A percentile compares a stretch with the other conserved stretches of the same genome.
These are phyloP conservation scores for Triglochin maritima DNA, from an alignment of 106 monocot genomes.

Conservation along the genomic window DNA sequence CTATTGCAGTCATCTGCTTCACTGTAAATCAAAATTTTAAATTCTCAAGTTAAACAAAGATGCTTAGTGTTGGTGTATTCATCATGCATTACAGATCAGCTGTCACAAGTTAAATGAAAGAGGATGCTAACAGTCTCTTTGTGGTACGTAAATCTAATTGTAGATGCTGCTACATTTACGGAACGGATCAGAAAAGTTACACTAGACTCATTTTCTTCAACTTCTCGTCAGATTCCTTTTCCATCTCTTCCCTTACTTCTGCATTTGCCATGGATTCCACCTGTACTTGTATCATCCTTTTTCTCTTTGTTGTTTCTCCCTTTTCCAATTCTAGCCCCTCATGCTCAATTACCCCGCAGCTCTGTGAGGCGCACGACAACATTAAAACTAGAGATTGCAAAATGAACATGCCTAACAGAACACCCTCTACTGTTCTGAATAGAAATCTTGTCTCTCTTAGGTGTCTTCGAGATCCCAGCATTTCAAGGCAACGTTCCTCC, in stretches of 20 bases:
- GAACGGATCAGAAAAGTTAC: too few relatives aligned
- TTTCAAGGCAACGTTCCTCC: constrained; percentile 21
- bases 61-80: too few relatives aligned
- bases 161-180: too few relatives aligned
- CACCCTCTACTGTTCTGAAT: constrained; percentile 20
- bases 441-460: constrained; percentile 26
- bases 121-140: too few relatives aligned
- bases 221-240: constrained; percentile 39
- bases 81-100: too few relatives aligned
- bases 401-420: constrained; percentile 43
- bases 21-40: background rate
- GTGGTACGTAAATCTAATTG: too few relatives aligned
- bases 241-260: constrained; percentile 13
- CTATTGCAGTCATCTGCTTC: background rate
- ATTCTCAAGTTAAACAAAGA: background rate
- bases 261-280: constrained; percentile 37
- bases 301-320: constrained; percentile 25
- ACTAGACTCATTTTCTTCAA: constrained; percentile 4
- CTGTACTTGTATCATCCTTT: constrained; percentile 39
- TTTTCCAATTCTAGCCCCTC: constrained; percentile 36
- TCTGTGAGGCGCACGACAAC: constrained; percentile 35
- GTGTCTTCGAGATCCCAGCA: constrained; percentile 26
- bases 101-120: too few relatives aligned
- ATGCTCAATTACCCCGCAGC: constrained; percentile 39
- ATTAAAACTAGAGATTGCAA: constrained; percentile 28